Evolutionary conservation across 139 green algal species (phyloP).

Genomic region (Chlamydomonas asymmetrica): DNA sequence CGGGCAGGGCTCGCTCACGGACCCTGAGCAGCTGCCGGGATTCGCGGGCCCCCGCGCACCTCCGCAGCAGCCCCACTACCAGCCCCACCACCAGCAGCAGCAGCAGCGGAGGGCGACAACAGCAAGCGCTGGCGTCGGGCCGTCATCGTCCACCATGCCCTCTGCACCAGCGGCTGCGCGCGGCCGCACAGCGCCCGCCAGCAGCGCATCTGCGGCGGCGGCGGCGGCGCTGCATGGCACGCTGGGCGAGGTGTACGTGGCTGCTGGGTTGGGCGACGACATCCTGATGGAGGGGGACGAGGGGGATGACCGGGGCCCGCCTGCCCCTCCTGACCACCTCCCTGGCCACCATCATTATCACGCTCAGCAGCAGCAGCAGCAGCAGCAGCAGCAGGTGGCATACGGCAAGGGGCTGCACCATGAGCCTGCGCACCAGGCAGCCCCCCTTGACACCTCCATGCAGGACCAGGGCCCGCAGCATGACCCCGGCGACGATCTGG

Average conservation of each 20-base stretch:
- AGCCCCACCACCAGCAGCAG: not conserved
- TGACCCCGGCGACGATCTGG: too few species aligned
- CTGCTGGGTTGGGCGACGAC: not conserved
- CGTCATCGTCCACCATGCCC: too few species aligned
- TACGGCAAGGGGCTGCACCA: too few species aligned
- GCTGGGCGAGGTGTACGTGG: not conserved
- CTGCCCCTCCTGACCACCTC: too few species aligned
- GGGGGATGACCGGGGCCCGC: not conserved
- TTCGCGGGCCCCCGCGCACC: not conserved
- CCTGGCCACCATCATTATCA: too few species aligned
- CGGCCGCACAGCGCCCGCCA: too few species aligned
- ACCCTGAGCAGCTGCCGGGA: too few species aligned
- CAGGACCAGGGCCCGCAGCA: too few species aligned
- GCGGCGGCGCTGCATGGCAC: not conserved
- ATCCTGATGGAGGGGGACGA: not conserved
- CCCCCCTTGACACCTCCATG: too few species aligned
- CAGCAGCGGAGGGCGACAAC: not conserved
- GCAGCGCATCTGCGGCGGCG: not conserved
- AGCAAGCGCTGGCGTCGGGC: not conserved
- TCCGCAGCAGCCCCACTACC: not conserved
- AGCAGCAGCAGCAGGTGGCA: not conserved
- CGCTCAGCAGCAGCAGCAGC: slow-evolving; percentile 4
- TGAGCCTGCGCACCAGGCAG: too few species aligned
- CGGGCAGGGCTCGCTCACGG: too few species aligned
- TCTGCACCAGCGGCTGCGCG: too few species aligned